Evolutionary conservation across 306 rosid genomes (phyloP).

Genomic region (Alnus glutinosa): DNA sequence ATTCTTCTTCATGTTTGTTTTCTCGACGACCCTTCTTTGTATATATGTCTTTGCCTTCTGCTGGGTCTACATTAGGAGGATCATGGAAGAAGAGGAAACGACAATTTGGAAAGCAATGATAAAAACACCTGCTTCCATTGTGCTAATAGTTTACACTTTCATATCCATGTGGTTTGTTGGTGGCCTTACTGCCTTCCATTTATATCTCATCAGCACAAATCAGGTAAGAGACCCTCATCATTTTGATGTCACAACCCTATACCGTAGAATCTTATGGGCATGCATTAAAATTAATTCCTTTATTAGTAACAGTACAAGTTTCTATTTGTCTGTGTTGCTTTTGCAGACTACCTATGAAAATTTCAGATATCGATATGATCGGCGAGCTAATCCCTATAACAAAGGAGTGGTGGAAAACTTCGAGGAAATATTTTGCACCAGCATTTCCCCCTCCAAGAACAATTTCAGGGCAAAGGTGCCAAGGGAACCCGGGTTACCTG

Average conservation of each 20-base stretch:
- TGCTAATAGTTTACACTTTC: slow-evolving; percentile 84
- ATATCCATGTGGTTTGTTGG: slow-evolving; percentile 99
- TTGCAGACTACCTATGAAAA: slow-evolving; percentile 93
- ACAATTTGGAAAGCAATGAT: slow-evolving; percentile 92
- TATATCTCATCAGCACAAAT: slow-evolving; percentile 89
- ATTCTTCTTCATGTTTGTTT: slow-evolving; percentile 99
- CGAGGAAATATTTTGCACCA: slow-evolving; percentile 79
- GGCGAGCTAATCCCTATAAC: slow-evolving; percentile 75
- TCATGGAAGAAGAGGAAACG: slow-evolving; percentile 63
- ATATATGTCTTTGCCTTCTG: slow-evolving; percentile 89
- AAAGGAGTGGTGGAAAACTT: slow-evolving; percentile 78
- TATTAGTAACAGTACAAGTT: slow-evolving; percentile 1
- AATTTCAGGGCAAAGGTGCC: slow-evolving; percentile 81
- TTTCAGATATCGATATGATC: slow-evolving; percentile 89
- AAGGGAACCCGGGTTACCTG: slow-evolving; percentile 66
- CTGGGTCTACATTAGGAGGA: slow-evolving; percentile 89
- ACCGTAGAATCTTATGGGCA: slow-evolving; percentile 12
- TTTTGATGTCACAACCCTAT: not conserved
- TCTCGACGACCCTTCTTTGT: slow-evolving; percentile 92
- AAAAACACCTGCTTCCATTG: slow-evolving; percentile 94
- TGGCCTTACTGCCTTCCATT: slow-evolving; percentile 98
- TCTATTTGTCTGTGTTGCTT: slow-evolving; percentile 17
- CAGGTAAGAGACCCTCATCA: slow-evolving; percentile 52
- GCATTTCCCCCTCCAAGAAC: slow-evolving; percentile 69
- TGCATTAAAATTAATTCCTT: not conserved